These are phyloP conservation scores for Furculomyces boomerangus DNA, from an alignment of 371 early-diverging fungal genomes.

Conservation along the genomic window DNA sequence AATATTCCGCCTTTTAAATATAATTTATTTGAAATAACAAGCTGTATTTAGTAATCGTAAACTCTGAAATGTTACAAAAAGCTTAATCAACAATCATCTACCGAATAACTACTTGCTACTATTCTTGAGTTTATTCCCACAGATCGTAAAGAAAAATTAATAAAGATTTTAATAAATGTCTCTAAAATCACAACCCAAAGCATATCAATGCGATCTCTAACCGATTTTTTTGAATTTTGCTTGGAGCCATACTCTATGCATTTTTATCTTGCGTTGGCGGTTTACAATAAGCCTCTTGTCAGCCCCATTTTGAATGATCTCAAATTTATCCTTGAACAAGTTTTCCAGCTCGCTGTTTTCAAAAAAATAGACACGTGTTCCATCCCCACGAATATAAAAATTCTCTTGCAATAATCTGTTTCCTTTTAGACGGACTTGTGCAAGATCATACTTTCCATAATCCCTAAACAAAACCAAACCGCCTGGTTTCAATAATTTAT, in stretches of 20 bases:
- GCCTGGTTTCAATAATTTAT: constrained; percentile 47
- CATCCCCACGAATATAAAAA: constrained; percentile 64
- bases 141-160: no score
- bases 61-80: no score
- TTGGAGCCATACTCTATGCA: constrained; percentile 97
- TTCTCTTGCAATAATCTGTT: constrained; percentile 40
- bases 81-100: no score
- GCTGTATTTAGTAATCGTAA: no score
- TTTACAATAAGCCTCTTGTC: constrained; percentile 93
- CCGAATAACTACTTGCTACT: no score
- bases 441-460: constrained; percentile 69
- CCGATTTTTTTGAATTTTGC: constrained; percentile 81
- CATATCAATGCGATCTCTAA: no score
- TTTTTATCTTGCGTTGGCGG: constrained; percentile 76
- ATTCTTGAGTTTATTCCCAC: no score
- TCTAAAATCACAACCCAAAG: no score
- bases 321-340: constrained; percentile 30
- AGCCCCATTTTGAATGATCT: constrained; percentile 69
- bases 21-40: no score
- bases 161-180: no score
- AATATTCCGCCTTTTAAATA: no score
- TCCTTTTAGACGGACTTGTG: constrained; percentile 60
- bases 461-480: constrained; percentile 70
- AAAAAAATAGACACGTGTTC: constrained; percentile 55
- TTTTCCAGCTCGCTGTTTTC: constrained; percentile 32